Evolutionary conservation across 768 basidiomycete species (phyloP), one percentile per base, ranked within the genome.

Genomic region (Sporobolomyces pararoseus): DNA sequence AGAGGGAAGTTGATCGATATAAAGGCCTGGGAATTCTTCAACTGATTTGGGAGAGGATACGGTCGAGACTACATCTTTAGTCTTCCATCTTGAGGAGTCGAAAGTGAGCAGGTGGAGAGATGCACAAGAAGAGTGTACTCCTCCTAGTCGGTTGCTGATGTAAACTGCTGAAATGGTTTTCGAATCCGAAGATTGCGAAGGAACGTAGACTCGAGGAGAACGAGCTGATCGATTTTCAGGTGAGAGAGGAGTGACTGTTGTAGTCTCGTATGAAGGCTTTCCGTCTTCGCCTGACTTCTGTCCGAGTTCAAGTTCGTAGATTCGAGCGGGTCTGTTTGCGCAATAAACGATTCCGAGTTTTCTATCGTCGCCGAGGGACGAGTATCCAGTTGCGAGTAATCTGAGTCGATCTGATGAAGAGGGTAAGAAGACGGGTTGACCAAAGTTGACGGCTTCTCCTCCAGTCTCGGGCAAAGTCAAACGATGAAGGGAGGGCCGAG

Each of bases 311-410:
- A 88, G 75, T 39, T 82, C 81, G 85, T 85, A 88, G 34, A 89
- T 83, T 0, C 83, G 82, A 6, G 82, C 78, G 0, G 85, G 84
- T 1, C 87, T 83, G 72, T 89, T 89, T 71, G 81, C 82, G 76
- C 88, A 89, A 5, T 80, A 80, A 68, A 83, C 84, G 66, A 86
- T 77, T 0, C 88, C 88, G 21, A 89, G 80, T 21, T 85, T 72
- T 49, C 85, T 83, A 7, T 83, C 85, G 60, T 89, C 87, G 1
- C 77, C 75, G 2, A 85, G 83, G 50, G 82, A 81, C 55, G 87
- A 85, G 75, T 86, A 88, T 0, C 87, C 88, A 0, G 86, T 86
- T 0, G 85, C 85, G 63, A 84, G 84, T 7, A 89, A 70, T 4
- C 4, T 21, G 10, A 68, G 63, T 3, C 7, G 19, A 27, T 27